A percentile compares a stretch with the other conserved stretches of the same genome.
Evolutionary conservation across 2,329 filamentous ascomycete genomes (phyloP).

Genomic region (Aureobasidium melanogenum): DNA sequence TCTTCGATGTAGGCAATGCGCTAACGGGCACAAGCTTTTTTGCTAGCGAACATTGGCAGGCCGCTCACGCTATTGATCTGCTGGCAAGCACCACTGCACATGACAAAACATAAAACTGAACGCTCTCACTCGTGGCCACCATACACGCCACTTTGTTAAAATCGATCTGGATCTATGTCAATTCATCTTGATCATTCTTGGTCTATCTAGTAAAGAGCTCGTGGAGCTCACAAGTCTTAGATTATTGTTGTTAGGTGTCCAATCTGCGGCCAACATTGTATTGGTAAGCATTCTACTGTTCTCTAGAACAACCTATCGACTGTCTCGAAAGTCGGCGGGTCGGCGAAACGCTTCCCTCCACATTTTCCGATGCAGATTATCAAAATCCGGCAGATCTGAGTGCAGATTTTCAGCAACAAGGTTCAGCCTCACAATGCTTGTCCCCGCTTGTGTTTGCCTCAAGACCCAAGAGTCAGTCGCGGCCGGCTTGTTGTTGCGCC

Average conservation of each 20-base stretch:
- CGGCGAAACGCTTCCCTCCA: not conserved
- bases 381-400: not conserved
- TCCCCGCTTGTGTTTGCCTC: not conserved
- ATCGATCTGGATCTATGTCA: too few relatives aligned
- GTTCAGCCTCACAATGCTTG: constrained; percentile 5
- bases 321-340: not conserved
- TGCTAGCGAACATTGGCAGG: not conserved
- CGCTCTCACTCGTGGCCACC: not conserved
- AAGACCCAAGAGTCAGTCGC: not conserved
- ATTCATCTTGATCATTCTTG: not conserved
- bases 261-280: not conserved
- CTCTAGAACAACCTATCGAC: not conserved
- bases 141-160: not conserved
- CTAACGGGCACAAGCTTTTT: not conserved
- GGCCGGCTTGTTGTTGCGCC: not conserved
- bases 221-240: not conserved
- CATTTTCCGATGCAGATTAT: not conserved
- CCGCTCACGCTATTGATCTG: not conserved
- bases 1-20: not conserved
- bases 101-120: not conserved
- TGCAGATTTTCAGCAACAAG: not conserved
- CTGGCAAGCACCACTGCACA: not conserved
- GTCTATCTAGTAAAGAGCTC: not conserved
- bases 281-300: not conserved
- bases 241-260: not conserved